These are phyloP conservation scores for Lasiodiplodia hormozganensis DNA, from an alignment of 2,329 filamentous ascomycete species.

Conservation along the genomic window DNA sequence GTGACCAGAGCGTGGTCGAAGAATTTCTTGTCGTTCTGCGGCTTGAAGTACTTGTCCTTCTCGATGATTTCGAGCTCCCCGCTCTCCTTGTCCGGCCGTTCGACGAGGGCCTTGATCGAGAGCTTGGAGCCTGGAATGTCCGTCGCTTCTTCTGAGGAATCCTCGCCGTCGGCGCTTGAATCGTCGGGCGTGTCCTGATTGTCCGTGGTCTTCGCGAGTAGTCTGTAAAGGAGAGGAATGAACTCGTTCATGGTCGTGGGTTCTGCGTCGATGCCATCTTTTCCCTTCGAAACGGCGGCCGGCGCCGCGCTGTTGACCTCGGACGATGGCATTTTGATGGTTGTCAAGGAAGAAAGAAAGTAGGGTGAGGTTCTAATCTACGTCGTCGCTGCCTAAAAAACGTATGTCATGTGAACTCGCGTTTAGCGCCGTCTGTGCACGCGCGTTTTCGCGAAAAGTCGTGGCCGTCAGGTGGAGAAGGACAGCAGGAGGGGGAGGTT, in stretches of 20 bases:
- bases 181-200: neutral
- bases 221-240: slow-evolving; percentile 14
- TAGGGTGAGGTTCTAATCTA: too few species aligned
- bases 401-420: too few species aligned
- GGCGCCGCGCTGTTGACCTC: neutral
- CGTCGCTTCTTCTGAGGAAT: neutral
- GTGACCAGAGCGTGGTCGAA: slow-evolving; percentile 35
- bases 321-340: neutral
- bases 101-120: slow-evolving; percentile 29
- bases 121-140: slow-evolving; percentile 5
- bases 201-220: neutral
- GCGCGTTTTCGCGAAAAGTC: too few species aligned
- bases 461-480: too few species aligned
- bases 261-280: neutral
- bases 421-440: too few species aligned
- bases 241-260: slow-evolving; percentile 10
- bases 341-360: too few species aligned
- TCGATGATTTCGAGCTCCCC: slow-evolving; percentile 29
- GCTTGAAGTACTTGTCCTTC: slow-evolving; percentile 28
- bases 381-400: too few species aligned
- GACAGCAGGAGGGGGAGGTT: too few species aligned
- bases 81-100: slow-evolving; percentile 25
- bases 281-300: neutral
- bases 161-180: slow-evolving; percentile 10
- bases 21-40: slow-evolving; percentile 26